phyloP scores from a whole-genome alignment of 2,329 filamentous ascomycete species.

The Tympanopsis confertula region DNA sequence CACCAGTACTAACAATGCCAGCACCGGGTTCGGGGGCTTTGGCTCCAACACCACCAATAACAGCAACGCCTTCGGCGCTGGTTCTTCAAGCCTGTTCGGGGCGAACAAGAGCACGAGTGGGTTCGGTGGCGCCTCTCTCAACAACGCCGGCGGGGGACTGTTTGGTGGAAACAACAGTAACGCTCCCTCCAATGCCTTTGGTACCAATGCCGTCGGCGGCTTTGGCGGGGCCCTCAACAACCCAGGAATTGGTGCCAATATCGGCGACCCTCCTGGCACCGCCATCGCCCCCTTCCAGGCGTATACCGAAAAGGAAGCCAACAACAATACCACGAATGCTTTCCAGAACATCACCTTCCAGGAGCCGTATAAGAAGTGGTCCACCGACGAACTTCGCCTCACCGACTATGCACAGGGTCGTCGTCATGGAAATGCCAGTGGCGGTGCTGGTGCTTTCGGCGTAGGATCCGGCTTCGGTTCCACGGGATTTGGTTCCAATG shows the following conservation, averaged over 20 bases:
- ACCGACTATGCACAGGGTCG: constrained; percentile 83
- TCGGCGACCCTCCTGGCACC: constrained; percentile 57
- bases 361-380: constrained; percentile 77
- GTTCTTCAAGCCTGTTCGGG: constrained; percentile 17
- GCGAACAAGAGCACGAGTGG: constrained; percentile 10
- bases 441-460: constrained; percentile 74
- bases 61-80: constrained; percentile 16
- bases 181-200: constrained; percentile 15
- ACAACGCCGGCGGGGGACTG: constrained; percentile 23
- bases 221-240: constrained; percentile 30
- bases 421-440: constrained; percentile 70
- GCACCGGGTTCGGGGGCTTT: constrained; percentile 30
- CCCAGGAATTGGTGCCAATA: constrained; percentile 34
- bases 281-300: constrained; percentile 58
- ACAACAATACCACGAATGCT: constrained; percentile 41
- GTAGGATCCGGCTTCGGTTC: constrained; percentile 42
- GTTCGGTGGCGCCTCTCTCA: constrained; percentile 17
- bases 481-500: constrained; percentile 26
- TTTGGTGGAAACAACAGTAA: constrained; percentile 9
- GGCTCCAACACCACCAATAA: constrained; percentile 17
- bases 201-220: constrained; percentile 12
- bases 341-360: constrained; percentile 75
- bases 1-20: constrained; percentile 21
- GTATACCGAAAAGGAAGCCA: constrained; percentile 62
- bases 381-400: constrained; percentile 70